Evolutionary conservation across 2,329 filamentous ascomycete genomes (phyloP).

Genomic region (Chrysosporium keratinophilum): DNA sequence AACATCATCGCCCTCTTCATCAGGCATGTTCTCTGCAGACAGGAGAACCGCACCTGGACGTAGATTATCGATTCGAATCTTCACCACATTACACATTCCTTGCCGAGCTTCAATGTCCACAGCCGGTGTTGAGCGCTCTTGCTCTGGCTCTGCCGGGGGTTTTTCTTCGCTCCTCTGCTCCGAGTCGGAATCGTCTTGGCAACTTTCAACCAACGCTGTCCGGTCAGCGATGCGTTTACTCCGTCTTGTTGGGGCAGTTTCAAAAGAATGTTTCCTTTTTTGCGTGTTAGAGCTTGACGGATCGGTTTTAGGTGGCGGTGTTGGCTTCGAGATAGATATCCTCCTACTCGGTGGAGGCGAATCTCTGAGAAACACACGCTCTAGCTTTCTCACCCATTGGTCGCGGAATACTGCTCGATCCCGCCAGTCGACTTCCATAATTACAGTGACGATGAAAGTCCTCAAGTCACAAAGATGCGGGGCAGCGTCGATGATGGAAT

Average conservation of each 20-base stretch:
- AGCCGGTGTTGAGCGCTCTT: not conserved
- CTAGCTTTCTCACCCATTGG: slow-evolving; percentile 63
- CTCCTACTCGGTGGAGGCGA: slow-evolving; percentile 16
- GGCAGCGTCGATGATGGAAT: slow-evolving; percentile 65
- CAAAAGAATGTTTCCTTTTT: not conserved
- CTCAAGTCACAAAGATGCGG: slow-evolving; percentile 56
- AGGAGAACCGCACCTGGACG: slow-evolving; percentile 50
- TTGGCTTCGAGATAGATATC: not conserved
- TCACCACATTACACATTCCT: slow-evolving; percentile 49
- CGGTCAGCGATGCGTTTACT: slow-evolving; percentile 4
- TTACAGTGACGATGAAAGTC: slow-evolving; percentile 61
- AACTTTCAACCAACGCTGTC: not conserved
- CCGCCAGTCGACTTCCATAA: slow-evolving; percentile 69
- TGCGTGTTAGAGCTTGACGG: not conserved
- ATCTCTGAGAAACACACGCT: slow-evolving; percentile 39
- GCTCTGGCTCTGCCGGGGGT: not conserved
- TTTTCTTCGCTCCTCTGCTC: not conserved
- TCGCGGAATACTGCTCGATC: slow-evolving; percentile 69
- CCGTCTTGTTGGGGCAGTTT: not conserved
- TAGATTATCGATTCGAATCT: slow-evolving; percentile 52
- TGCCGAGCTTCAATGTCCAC: slow-evolving; percentile 32
- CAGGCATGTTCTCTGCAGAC: slow-evolving; percentile 50
- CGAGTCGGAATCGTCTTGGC: not conserved
- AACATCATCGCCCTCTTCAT: slow-evolving; percentile 50
- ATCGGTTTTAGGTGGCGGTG: not conserved